Conservation (phyloP, 2,329 filamentous ascomycete species). For the Cladosporium sp. region DNA sequence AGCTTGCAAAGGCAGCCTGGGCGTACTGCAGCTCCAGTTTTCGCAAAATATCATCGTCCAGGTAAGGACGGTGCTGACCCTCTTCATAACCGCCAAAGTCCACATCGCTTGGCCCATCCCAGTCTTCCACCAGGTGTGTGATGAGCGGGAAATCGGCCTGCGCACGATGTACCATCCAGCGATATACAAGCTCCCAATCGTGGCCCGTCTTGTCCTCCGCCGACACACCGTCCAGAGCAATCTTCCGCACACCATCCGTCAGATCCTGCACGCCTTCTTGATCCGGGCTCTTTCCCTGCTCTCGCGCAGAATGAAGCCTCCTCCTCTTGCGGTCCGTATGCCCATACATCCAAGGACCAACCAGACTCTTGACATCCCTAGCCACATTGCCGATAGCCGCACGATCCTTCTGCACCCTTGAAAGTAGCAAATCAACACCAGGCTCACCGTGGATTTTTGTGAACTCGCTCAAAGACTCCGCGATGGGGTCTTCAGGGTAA, state of each 20-base stretch:
- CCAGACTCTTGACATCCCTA: conserved; percentile 61
- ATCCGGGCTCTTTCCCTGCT: conserved; percentile 6
- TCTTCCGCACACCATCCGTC: conserved; percentile 19
- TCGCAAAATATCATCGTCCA: conserved; percentile 57
- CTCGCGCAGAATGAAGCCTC: conserved; percentile 16
- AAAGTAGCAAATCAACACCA: conserved; percentile 58
- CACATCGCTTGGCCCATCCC: conserved; percentile 68
- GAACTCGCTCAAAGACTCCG: conserved; percentile 61
- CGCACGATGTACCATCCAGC: conserved; percentile 62
- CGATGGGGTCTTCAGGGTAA: conserved; percentile 51
- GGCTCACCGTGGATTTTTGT: conserved; percentile 54
- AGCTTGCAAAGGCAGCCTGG: conserved; percentile 61
- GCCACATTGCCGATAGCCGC: conserved; percentile 40
- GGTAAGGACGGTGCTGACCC: conserved; percentile 46
- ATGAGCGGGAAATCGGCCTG: conserved; percentile 57
- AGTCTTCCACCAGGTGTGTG: conserved; percentile 61
- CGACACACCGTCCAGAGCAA: conserved; percentile 24
- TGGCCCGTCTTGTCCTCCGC: conserved; percentile 40
- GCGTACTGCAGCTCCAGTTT: conserved; percentile 62
- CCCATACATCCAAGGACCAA: conserved; percentile 71
- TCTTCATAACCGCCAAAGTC: conserved; percentile 56
- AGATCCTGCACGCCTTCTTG: conserved; percentile 15
- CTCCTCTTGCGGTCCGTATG: conserved; percentile 54
- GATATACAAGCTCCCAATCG: conserved; percentile 65
- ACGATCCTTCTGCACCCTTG: conserved; percentile 9